Base-by-base conservation (phyloP, 345 rosid species). In the Isatis tinctoria region DNA sequence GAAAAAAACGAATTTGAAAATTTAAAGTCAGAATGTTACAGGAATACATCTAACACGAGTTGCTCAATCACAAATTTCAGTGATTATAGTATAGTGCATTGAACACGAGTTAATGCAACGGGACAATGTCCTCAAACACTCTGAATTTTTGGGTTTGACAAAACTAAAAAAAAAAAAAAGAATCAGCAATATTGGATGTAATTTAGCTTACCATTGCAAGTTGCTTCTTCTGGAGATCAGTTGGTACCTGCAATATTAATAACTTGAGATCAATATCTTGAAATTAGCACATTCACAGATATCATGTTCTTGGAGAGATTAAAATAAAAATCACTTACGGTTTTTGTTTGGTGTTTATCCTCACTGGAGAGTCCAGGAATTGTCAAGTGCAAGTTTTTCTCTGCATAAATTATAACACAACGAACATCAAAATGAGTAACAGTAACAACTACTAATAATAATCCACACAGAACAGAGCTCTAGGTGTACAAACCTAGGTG, bases 311-410 rank as follows among this genome's bases (percentile, higher is more conserved):
- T 45, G n/a, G 53, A 65, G 32, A 24, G 32, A n/a, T 33, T 32
- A 2, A 2, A 60, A 45, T 57, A 28, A 65, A 59, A 73, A 75
- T 32, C 89, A 48, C 65, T 86, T 81, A 95, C 98, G 43, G 77
- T 73, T 82, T 84, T 85, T 76, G 82, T 83, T 77, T 83, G 89
- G 68, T 82, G 67, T 72, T 83, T 95, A 69, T 87, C 90, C 74
- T 95, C 99, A 32, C 90, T 88, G 52, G 96, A 89, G 84, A 78
- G 89, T 81, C 97, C 96, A 8, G 98, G 97, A 67, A 95, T 74
- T 3, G 88, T 81, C 91, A 95, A 80, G 52, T 80, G 82, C 94
- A 88, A 84, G 78, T 89, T 95, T 83, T 85, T 95, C 84, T 92
- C 98, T 92, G 92, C 86, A 85, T 44, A 78, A 16, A 58, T 60